phyloP scores from a whole-genome alignment of 495 filamentous ascomycete species.

The Aspergillus hancockii region DNA sequence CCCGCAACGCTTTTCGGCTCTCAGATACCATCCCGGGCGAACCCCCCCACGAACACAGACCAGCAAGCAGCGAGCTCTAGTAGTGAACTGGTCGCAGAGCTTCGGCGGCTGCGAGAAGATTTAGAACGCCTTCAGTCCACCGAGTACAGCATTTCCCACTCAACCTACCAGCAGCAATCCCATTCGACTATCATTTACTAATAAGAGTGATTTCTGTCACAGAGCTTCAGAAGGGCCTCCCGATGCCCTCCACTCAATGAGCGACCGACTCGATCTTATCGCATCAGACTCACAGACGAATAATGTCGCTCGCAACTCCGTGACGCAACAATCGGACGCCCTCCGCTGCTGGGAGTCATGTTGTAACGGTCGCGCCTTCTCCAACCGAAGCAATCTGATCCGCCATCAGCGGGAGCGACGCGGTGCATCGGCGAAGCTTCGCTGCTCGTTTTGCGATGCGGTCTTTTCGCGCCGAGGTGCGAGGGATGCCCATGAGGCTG shows the following conservation, averaged over 20 bases:
- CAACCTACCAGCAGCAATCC: background rate
- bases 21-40: too few relatives aligned
- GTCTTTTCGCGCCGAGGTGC: conserved; percentile 1
- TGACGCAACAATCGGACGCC: background rate
- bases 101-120: conserved; percentile 3
- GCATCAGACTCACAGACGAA: too few relatives aligned
- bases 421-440: conserved; percentile 4
- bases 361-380: conserved; percentile 4
- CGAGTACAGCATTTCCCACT: background rate
- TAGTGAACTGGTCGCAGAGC: background rate
- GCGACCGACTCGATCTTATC: background rate
- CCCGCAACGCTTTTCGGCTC: too few relatives aligned
- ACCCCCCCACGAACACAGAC: background rate
- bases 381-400: conserved; percentile 6
- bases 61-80: background rate
- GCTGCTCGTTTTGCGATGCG: conserved; percentile 6
- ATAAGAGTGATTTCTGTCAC: too few relatives aligned
- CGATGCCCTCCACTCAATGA: background rate
- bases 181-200: background rate
- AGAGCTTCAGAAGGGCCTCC: background rate
- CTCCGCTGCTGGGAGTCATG: conserved; percentile 6
- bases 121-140: background rate
- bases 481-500: conserved; percentile 4
- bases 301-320: background rate
- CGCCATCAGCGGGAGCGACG: conserved; percentile 7